Evolutionary conservation across 139 green algal species (phyloP).

Genomic region (Spirogloea muscicola): DNA sequence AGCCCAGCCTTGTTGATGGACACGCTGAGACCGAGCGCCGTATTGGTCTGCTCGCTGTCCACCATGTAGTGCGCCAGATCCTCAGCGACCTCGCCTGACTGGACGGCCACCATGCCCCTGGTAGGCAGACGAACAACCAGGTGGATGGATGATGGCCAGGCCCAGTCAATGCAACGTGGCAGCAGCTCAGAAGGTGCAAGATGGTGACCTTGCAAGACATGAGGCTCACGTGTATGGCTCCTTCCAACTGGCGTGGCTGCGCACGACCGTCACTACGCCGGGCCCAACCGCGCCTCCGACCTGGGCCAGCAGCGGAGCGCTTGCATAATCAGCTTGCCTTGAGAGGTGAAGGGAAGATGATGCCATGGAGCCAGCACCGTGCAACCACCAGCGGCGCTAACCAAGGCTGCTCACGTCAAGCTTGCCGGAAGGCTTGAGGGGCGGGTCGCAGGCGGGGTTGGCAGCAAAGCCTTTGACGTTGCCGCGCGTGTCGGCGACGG

Average conservation of each 20-base stretch:
- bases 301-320: no score
- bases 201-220: no score
- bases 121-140: background rate
- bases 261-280: constrained; percentile 46
- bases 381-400: no score
- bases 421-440: constrained; percentile 33
- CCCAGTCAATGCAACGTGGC: no score
- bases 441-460: constrained; percentile 23
- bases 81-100: constrained; percentile 42
- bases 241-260: constrained; percentile 24
- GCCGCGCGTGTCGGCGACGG: background rate
- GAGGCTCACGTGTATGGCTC: constrained; percentile 42
- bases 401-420: no score
- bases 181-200: no score
- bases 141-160: background rate
- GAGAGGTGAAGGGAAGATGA: no score
- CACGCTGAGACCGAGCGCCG: constrained; percentile 34
- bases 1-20: constrained; percentile 34
- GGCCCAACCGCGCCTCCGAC: constrained; percentile 37
- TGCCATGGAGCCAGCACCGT: no score
- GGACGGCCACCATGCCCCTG: constrained; percentile 33
- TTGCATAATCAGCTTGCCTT: no score
- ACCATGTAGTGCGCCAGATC: constrained; percentile 41
- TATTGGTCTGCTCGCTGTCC: constrained; percentile 49
- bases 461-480: constrained; percentile 31